phyloP scores from a whole-genome alignment of 2,329 filamentous ascomycete genomes.

The Pyrenophora tritici-repentis region DNA sequence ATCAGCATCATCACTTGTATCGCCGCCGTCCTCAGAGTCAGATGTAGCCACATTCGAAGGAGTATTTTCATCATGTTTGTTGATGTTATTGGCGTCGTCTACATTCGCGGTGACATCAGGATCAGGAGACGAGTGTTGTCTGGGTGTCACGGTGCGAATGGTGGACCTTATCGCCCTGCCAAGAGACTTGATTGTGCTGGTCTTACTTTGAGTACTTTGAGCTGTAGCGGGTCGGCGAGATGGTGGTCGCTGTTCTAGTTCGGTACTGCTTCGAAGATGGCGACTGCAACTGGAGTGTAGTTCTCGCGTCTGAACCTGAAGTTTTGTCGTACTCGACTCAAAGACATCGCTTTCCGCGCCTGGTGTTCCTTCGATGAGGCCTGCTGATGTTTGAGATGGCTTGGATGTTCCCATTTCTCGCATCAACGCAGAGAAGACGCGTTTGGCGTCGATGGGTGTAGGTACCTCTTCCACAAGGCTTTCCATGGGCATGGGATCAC shows the following conservation, averaged over 20 bases:
- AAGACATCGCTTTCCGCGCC: conserved; percentile 36
- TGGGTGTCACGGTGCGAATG: conserved; percentile 47
- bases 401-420: conserved; percentile 38
- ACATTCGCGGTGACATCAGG: conserved; percentile 13
- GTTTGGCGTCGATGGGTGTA: conserved; percentile 40
- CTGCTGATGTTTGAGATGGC: background rate
- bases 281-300: conserved; percentile 21
- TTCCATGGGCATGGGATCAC: conserved; percentile 40
- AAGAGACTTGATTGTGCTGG: conserved; percentile 35
- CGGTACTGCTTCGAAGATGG: conserved; percentile 9
- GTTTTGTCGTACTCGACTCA: conserved; percentile 27
- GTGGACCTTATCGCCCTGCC: conserved; percentile 40
- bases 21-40: conserved; percentile 1
- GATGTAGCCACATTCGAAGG: conserved; percentile 11
- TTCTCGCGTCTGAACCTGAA: conserved; percentile 14
- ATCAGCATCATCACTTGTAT: background rate
- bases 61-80: conserved; percentile 7
- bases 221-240: conserved; percentile 17
- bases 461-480: conserved; percentile 30
- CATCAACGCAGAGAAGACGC: conserved; percentile 45
- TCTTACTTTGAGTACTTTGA: conserved; percentile 27
- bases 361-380: conserved; percentile 11
- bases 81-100: conserved; percentile 11
- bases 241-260: conserved; percentile 15
- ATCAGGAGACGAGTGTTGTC: conserved; percentile 14